These are phyloP conservation scores for Penicillium herquei DNA, from an alignment of 495 filamentous ascomycete genomes.

Conservation along the genomic window DNA sequence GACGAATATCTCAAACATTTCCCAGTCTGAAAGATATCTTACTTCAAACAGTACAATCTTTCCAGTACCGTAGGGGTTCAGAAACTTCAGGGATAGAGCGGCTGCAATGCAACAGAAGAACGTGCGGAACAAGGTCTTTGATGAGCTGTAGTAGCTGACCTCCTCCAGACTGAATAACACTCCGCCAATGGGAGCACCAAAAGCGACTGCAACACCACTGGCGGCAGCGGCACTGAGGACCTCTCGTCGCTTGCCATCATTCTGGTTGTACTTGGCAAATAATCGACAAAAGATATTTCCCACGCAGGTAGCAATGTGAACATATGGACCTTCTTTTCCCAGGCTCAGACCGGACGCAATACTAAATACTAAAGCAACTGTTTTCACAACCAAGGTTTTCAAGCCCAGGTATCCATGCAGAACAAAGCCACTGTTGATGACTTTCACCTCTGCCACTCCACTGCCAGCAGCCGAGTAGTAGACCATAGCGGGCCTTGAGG, in stretches of 20 bases:
- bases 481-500: slow-evolving; percentile 65
- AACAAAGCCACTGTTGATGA: slow-evolving; percentile 96
- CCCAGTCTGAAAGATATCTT: slow-evolving; percentile 89
- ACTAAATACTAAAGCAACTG: slow-evolving; percentile 76
- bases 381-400: slow-evolving; percentile 86
- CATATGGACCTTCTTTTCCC: slow-evolving; percentile 96
- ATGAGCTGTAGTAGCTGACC: slow-evolving; percentile 95
- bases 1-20: slow-evolving; percentile 81
- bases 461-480: slow-evolving; percentile 97
- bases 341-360: slow-evolving; percentile 90
- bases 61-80: slow-evolving; percentile 92
- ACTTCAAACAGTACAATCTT: slow-evolving; percentile 98
- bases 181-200: slow-evolving; percentile 89
- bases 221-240: slow-evolving; percentile 90
- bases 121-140: slow-evolving; percentile 96
- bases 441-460: slow-evolving; percentile 95
- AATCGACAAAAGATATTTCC: slow-evolving; percentile 93
- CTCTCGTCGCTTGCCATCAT: slow-evolving; percentile 89
- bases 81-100: slow-evolving; percentile 84
- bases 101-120: slow-evolving; percentile 98
- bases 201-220: slow-evolving; percentile 90
- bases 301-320: slow-evolving; percentile 94
- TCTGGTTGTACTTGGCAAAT: slow-evolving; percentile 89
- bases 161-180: slow-evolving; percentile 95
- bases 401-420: slow-evolving; percentile 92